These are phyloP conservation scores for Taphrina flavorubra DNA, from an alignment of 1,139 yeast genomes.

Conservation along the genomic window DNA sequence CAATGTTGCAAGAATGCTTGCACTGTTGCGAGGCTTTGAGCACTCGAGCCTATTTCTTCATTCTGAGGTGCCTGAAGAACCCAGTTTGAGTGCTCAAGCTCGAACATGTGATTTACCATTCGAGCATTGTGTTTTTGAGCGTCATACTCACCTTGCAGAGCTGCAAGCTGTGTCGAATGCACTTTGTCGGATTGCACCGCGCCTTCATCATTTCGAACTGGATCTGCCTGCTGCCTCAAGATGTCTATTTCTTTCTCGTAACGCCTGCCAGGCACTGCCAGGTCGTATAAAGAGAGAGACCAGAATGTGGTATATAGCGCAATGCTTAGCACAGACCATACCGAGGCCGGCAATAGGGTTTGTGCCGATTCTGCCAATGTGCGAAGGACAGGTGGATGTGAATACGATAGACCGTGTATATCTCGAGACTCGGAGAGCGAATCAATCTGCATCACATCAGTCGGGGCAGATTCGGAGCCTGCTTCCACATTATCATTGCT, in stretches of 20 bases:
- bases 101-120: conserved; percentile 10
- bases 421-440: neutral
- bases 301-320: conserved; percentile 70
- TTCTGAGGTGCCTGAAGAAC: neutral
- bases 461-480: neutral
- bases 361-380: neutral
- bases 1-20: conserved; percentile 65
- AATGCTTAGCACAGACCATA: conserved; percentile 55
- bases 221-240: neutral
- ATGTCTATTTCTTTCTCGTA: conserved; percentile 58
- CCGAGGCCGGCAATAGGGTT: conserved; percentile 44
- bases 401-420: neutral
- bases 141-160: neutral
- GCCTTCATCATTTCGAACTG: neutral
- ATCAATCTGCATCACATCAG: neutral
- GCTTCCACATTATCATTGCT: neutral
- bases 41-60: neutral
- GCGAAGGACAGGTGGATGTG: neutral
- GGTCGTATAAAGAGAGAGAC: conserved; percentile 76
- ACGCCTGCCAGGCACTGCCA: conserved; percentile 60
- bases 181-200: neutral
- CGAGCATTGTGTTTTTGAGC: conserved; percentile 3
- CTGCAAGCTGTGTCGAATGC: neutral
- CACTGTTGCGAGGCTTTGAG: conserved; percentile 42
- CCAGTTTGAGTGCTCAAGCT: conserved; percentile 9